Evolutionary conservation across 2,329 filamentous ascomycete species (phyloP).

Genomic region (Diaporthe humulicola): DNA sequence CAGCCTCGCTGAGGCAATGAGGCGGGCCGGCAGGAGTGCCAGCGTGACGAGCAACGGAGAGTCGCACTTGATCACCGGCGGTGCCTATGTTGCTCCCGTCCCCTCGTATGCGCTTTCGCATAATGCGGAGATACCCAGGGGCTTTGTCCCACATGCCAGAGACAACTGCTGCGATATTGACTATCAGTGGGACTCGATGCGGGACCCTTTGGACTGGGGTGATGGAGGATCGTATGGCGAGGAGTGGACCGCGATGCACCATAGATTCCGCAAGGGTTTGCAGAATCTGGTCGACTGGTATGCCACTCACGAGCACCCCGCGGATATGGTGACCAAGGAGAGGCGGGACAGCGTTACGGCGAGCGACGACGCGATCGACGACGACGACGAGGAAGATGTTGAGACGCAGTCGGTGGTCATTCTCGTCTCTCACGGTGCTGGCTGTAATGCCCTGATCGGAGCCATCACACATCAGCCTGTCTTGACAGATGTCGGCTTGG

Average conservation of each 20-base stretch:
- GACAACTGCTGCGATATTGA: slow-evolving; percentile 90
- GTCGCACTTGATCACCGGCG: slow-evolving; percentile 46
- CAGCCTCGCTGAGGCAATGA: slow-evolving; percentile 52
- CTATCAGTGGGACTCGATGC: slow-evolving; percentile 95
- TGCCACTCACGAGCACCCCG: slow-evolving; percentile 64
- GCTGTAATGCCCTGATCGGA: slow-evolving; percentile 94
- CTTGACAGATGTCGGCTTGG: slow-evolving; percentile 88
- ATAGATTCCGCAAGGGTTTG: slow-evolving; percentile 84
- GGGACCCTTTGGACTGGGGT: slow-evolving; percentile 83
- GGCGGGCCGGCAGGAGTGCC: slow-evolving; percentile 43
- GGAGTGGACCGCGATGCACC: slow-evolving; percentile 97
- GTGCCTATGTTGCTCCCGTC: slow-evolving; percentile 77
- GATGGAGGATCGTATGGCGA: slow-evolving; percentile 90
- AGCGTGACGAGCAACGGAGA: slow-evolving; percentile 43
- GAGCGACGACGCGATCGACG: slow-evolving; percentile 51
- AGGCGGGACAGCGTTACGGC: slow-evolving; percentile 49
- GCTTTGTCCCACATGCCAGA: slow-evolving; percentile 90
- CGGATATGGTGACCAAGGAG: slow-evolving; percentile 64
- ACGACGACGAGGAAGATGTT: slow-evolving; percentile 70
- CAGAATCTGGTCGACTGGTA: slow-evolving; percentile 90
- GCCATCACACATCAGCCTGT: slow-evolving; percentile 93
- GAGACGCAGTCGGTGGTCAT: slow-evolving; percentile 84
- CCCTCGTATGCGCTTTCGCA: slow-evolving; percentile 87
- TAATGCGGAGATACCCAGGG: slow-evolving; percentile 84
- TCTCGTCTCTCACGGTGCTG: slow-evolving; percentile 93